phyloP scores from a whole-genome alignment of 495 filamentous ascomycete species.

The Xylaria flabelliformis region DNA sequence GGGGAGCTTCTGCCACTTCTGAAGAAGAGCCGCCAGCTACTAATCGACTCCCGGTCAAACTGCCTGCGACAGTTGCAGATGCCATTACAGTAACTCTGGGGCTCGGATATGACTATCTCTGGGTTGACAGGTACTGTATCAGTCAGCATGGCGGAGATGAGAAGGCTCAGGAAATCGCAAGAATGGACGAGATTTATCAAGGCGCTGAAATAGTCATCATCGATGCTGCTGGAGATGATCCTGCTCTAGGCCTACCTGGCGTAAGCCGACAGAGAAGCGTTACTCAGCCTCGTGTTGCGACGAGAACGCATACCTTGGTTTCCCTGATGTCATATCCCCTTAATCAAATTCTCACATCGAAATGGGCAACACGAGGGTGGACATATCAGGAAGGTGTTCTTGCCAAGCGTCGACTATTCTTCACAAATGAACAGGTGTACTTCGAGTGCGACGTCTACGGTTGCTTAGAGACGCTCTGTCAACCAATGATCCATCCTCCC shows the following conservation, averaged over 20 bases:
- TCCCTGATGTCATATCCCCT: constrained; percentile 1
- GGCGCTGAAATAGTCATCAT: constrained; percentile 34
- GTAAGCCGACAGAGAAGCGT: constrained; percentile 19
- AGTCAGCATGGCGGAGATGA: constrained; percentile 25
- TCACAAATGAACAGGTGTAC: constrained; percentile 38
- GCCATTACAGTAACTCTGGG: constrained; percentile 1
- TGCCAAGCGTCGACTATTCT: constrained; percentile 38
- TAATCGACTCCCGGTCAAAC: neutral
- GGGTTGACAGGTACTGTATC: constrained; percentile 41
- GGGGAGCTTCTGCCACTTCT: neutral
- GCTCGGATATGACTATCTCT: constrained; percentile 39
- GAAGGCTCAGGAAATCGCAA: constrained; percentile 34
- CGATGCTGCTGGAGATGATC: constrained; percentile 33
- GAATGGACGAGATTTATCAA: constrained; percentile 39
- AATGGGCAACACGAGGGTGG: constrained; percentile 43
- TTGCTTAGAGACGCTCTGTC: neutral
- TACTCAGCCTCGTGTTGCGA: neutral
- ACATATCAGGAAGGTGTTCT: constrained; percentile 44
- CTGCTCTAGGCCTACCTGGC: constrained; percentile 36
- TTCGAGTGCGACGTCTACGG: neutral
- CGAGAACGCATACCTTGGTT: neutral
- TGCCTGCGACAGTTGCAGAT: neutral
- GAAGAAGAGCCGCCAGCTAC: neutral
- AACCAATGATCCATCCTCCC: neutral
- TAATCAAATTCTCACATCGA: constrained; percentile 3